These are phyloP conservation scores for Neurospora sp. DNA, from an alignment of 495 filamentous ascomycete genomes.

Conservation along the genomic window DNA sequence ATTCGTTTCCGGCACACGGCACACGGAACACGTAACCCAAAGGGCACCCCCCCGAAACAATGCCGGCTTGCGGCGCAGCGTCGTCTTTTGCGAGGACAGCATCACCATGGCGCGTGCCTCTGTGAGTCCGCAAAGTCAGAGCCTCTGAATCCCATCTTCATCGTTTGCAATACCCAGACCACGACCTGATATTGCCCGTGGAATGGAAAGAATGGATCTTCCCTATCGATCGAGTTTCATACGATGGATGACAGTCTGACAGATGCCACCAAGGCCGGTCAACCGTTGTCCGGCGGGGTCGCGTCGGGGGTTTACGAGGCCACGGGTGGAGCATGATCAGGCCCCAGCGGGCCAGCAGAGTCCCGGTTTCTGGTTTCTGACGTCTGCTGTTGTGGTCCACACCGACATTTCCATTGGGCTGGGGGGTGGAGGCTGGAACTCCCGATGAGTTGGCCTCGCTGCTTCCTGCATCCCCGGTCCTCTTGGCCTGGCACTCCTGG, in stretches of 20 bases:
- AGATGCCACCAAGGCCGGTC: not conserved
- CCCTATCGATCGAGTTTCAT: not conserved
- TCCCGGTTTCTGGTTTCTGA: not conserved
- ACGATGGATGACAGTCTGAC: not conserved
- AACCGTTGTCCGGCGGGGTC: not conserved
- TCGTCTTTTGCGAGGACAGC: not conserved
- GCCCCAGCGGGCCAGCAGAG: not conserved
- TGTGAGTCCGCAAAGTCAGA: not conserved
- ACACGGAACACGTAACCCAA: not conserved
- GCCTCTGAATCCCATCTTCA: not conserved
- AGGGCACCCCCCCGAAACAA: not conserved
- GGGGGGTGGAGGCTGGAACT: constrained; percentile 14
- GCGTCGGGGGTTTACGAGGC: not conserved
- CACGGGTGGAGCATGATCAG: not conserved
- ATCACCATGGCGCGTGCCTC: not conserved
- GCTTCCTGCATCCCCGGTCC: constrained; percentile 11
- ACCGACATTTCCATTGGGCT: constrained; percentile 23
- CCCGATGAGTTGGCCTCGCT: constrained; percentile 15
- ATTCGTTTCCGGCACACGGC: not conserved
- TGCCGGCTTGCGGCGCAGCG: not conserved
- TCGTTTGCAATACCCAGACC: not conserved
- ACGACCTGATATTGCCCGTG: not conserved
- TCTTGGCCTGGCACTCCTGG: constrained; percentile 7
- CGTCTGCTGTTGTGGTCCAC: constrained; percentile 9
- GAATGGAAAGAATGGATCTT: not conserved